Evolutionary conservation across 2,329 filamentous ascomycete species (phyloP).

Genomic region (Calonectria ilicicola): DNA sequence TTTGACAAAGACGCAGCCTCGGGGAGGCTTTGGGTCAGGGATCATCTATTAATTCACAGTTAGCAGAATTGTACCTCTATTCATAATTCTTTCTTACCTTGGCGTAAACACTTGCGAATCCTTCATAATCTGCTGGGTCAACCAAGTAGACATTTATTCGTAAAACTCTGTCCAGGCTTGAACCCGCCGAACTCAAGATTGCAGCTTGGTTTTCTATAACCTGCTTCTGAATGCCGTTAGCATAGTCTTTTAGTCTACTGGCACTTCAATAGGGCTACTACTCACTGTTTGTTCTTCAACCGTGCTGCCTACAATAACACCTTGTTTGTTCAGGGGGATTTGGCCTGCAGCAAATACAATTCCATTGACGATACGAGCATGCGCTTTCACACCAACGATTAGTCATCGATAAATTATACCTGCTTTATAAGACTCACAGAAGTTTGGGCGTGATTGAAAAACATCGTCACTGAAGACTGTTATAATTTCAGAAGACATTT

Average conservation of each 20-base stretch:
- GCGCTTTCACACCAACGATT: not conserved
- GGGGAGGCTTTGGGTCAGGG: not conserved
- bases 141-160: not conserved
- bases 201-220: not conserved
- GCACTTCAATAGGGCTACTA: too few relatives aligned
- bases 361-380: not conserved
- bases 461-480: not conserved
- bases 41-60: not conserved
- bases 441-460: not conserved
- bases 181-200: not conserved
- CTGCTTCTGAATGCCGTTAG: not conserved
- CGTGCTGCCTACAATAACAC: not conserved
- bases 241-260: not conserved
- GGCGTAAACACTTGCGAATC: not conserved
- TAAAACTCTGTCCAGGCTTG: not conserved
- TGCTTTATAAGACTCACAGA: not conserved
- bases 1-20: not conserved
- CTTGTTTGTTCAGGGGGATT: not conserved
- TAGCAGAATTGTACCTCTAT: not conserved
- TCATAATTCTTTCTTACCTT: not conserved
- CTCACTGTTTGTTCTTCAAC: not conserved
- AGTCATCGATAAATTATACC: too few relatives aligned
- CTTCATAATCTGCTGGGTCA: not conserved
- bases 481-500: not conserved
- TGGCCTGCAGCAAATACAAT: not conserved